Percentiles rank a stretch among this genome's conserved stretches.
These are phyloP conservation scores for Pittosporum tobira DNA, from an alignment of 129 eudicot genomes.

Conservation along the genomic window DNA sequence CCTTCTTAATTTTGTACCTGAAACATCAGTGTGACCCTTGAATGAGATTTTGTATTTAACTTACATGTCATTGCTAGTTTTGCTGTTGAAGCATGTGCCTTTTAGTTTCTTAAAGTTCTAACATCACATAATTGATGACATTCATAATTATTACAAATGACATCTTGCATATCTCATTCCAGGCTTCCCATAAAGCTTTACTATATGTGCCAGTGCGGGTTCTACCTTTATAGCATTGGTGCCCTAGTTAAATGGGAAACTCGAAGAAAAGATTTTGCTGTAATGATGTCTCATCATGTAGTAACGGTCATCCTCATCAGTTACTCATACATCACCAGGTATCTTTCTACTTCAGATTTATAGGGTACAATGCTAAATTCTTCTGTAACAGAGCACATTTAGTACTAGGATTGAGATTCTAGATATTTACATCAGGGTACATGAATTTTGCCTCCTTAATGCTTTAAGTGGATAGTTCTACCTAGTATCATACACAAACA, in stretches of 20 bases:
- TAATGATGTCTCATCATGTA: constrained; percentile 93
- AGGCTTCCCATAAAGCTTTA: constrained; percentile 64
- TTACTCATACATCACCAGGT: constrained; percentile 72
- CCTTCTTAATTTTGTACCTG: background rate
- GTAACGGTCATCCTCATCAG: constrained; percentile 70
- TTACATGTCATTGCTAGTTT: too few relatives aligned
- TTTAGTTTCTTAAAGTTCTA: background rate
- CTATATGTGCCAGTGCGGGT: constrained; percentile 94
- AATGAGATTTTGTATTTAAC: background rate
- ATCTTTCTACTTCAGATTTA: constrained; percentile 5
- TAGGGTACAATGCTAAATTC: background rate
- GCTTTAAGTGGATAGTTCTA: background rate
- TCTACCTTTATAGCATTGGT: constrained; percentile 78
- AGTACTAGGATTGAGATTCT: background rate
- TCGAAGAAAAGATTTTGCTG: constrained; percentile 84
- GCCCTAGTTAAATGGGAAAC: constrained; percentile 94
- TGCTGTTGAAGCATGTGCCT: background rate
- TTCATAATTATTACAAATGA: background rate
- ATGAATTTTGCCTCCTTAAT: background rate
- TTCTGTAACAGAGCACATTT: background rate
- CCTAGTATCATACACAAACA: background rate
- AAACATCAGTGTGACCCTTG: background rate
- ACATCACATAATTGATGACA: background rate
- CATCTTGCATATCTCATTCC: constrained; percentile 12
- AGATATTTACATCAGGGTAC: too few relatives aligned